Conservation (phyloP, 306 rosid species). For the Cucumis hystrix region DNA sequence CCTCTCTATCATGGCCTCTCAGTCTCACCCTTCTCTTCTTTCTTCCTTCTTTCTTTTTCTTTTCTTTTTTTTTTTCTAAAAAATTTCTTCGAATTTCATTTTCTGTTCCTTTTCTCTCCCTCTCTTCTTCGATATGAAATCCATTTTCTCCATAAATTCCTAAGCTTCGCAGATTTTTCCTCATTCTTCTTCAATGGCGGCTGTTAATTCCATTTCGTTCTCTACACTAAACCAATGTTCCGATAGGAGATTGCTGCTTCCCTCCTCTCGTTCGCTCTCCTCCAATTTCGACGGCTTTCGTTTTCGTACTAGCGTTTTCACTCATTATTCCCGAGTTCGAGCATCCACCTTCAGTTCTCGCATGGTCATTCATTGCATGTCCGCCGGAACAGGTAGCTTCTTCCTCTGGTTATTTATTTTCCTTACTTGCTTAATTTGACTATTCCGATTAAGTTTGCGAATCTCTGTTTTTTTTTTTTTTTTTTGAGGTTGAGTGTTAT, state of each 20-base stretch:
- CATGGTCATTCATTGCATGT: slow-evolving; percentile 55
- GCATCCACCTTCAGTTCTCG: slow-evolving; percentile 25
- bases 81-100: slow-evolving; percentile 4
- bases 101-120: slow-evolving; percentile 5
- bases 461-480: neutral
- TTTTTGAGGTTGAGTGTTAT: neutral
- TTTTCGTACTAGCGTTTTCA: slow-evolving; percentile 22
- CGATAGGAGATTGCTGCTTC: slow-evolving; percentile 18
- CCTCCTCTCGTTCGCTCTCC: slow-evolving; percentile 33
- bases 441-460: neutral
- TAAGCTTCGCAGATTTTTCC: neutral
- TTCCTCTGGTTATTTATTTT: neutral
- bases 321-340: slow-evolving; percentile 21
- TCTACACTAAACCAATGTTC: slow-evolving; percentile 42
- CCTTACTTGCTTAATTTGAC: neutral
- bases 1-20: slow-evolving; percentile 24
- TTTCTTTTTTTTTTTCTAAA: neutral
- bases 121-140: slow-evolving; percentile 15
- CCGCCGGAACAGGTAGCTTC: slow-evolving; percentile 37
- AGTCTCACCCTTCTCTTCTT: slow-evolving; percentile 9
- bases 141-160: slow-evolving; percentile 17
- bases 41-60: neutral
- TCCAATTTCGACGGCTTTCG: slow-evolving; percentile 30
- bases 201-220: slow-evolving; percentile 54
- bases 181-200: slow-evolving; percentile 36